Evolutionary conservation across 148 eudicot genomes (phyloP).

Genomic region (Cornus florida): DNA sequence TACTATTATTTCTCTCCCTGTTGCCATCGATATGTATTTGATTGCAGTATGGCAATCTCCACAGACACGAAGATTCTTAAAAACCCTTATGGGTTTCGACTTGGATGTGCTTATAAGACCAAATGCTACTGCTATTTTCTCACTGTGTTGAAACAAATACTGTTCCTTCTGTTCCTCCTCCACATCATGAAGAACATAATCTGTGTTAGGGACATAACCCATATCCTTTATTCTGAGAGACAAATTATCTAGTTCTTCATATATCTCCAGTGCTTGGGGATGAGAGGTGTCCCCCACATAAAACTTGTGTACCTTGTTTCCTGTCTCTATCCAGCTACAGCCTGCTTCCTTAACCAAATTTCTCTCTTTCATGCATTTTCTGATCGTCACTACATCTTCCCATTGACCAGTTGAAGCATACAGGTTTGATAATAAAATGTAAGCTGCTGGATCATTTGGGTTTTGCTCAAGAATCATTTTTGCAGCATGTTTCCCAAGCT

Average conservation of each 20-base stretch:
- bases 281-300: conserved; percentile 65
- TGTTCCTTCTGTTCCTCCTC: conserved; percentile 58
- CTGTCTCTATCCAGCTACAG: conserved; percentile 68
- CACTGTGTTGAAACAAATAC: too few species aligned
- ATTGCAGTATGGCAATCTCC: too few species aligned
- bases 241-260: conserved; percentile 45
- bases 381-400: conserved; percentile 36
- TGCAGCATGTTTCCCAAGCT: conserved; percentile 52
- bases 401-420: conserved; percentile 54
- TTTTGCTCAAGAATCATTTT: conserved; percentile 51
- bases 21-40: too few species aligned
- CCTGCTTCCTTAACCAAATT: conserved; percentile 75
- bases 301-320: conserved; percentile 50
- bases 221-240: conserved; percentile 43
- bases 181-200: conserved; percentile 65
- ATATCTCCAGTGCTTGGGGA: conserved; percentile 47
- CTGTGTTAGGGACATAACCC: conserved; percentile 60
- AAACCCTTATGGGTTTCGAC: too few species aligned
- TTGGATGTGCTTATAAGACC: too few species aligned
- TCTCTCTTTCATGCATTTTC: too few species aligned
- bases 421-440: conserved; percentile 53
- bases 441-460: conserved; percentile 58
- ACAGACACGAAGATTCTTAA: too few species aligned
- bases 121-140: too few species aligned
- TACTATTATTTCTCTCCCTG: too few species aligned